Conservation (phyloP, 164 flowering plant species). For the Cinnamomum micranthum region DNA sequence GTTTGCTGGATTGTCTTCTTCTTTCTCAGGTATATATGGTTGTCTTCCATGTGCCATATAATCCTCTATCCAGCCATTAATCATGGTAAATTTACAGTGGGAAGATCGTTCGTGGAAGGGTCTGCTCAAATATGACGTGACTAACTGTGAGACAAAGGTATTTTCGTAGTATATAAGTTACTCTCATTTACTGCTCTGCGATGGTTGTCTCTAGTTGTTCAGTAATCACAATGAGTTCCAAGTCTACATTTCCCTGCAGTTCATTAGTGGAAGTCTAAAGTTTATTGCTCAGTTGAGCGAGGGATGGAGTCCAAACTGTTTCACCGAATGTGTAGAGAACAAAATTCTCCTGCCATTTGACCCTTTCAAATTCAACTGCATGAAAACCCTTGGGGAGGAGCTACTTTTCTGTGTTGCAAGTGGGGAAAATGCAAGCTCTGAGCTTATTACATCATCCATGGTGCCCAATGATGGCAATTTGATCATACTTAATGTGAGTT, state of each 20-base stretch:
- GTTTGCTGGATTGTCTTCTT: conserved; percentile 30
- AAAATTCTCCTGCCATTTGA: conserved; percentile 1
- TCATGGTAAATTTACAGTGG: conserved; percentile 19
- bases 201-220: no score
- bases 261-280: conserved; percentile 20
- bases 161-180: background rate
- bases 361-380: conserved; percentile 8
- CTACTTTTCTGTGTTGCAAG: conserved; percentile 24
- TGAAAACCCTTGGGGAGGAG: conserved; percentile 15
- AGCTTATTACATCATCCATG: conserved; percentile 22
- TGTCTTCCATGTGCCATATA: no score
- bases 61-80: no score
- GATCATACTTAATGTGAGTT: conserved; percentile 24
- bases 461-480: conserved; percentile 24
- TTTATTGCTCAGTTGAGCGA: conserved; percentile 33
- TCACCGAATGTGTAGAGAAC: background rate
- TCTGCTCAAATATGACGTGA: conserved; percentile 31
- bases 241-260: conserved; percentile 15
- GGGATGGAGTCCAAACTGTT: conserved; percentile 9
- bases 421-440: conserved; percentile 22
- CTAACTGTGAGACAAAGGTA: conserved; percentile 34
- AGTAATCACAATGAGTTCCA: background rate
- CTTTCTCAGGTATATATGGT: conserved; percentile 28
- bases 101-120: conserved; percentile 34
- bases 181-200: background rate